These are phyloP conservation scores for Crithidia expoeki DNA, from an alignment of 208 protist species.

Conservation along the genomic window DNA sequence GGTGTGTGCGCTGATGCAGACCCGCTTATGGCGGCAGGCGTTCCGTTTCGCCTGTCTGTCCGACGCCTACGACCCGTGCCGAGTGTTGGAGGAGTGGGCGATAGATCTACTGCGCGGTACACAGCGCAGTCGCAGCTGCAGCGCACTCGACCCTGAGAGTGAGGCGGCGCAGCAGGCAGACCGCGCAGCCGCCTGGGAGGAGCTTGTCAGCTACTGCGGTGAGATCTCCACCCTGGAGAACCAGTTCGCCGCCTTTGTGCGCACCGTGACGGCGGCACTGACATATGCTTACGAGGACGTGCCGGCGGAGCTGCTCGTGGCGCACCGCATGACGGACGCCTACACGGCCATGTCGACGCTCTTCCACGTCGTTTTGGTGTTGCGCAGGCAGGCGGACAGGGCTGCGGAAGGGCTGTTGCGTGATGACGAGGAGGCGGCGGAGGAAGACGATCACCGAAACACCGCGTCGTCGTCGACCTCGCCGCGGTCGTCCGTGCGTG, in stretches of 20 bases:
- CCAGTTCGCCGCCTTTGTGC: slow-evolving; percentile 55
- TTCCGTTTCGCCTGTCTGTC: slow-evolving; percentile 62
- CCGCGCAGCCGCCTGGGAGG: slow-evolving; percentile 49
- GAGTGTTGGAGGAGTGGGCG: slow-evolving; percentile 67
- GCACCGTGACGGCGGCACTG: slow-evolving; percentile 57
- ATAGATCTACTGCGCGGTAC: slow-evolving; percentile 45
- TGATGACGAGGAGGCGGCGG: slow-evolving; percentile 15
- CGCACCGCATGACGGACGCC: slow-evolving; percentile 50
- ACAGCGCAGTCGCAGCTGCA: slow-evolving; percentile 17
- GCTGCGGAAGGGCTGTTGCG: slow-evolving; percentile 5
- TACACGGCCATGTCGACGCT: slow-evolving; percentile 78
- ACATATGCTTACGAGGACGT: slow-evolving; percentile 48
- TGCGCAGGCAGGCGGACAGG: slow-evolving; percentile 29
- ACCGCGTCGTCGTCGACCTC: slow-evolving; percentile 14
- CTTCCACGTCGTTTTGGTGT: slow-evolving; percentile 54
- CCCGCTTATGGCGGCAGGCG: slow-evolving; percentile 74
- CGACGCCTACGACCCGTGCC: slow-evolving; percentile 38
- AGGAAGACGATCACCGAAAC: slow-evolving; percentile 4
- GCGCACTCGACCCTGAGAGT: background rate
- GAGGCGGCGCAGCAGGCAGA: slow-evolving; percentile 34
- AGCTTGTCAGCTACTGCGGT: slow-evolving; percentile 56
- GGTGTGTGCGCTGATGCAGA: slow-evolving; percentile 64
- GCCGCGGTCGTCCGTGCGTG: background rate
- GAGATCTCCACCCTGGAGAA: slow-evolving; percentile 67
- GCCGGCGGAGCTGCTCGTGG: slow-evolving; percentile 48